phyloP scores from a whole-genome alignment of 345 rosid species.

The Eucalyptus rudis region DNA sequence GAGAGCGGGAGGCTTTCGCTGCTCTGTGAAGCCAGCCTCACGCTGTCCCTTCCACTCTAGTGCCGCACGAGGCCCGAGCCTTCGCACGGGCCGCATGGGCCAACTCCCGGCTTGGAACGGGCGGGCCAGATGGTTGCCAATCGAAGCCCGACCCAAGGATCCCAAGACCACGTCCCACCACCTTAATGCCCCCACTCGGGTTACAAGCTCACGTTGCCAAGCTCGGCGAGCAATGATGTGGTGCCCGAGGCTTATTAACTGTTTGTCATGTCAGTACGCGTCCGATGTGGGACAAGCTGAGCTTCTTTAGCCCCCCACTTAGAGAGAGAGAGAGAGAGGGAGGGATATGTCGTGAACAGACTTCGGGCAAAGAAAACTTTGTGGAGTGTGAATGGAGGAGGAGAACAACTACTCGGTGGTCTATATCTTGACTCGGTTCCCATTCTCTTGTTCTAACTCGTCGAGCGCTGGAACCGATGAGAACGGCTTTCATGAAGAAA shows the following conservation, averaged over 20 bases:
- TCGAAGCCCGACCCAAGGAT: not conserved
- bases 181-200: constrained; percentile 1
- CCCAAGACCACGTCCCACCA: not conserved
- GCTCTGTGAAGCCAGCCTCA: constrained; percentile 43
- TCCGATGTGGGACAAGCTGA: not conserved
- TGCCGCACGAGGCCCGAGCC: not conserved
- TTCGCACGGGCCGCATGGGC: not conserved
- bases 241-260: not conserved
- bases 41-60: constrained; percentile 16
- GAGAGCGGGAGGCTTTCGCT: constrained; percentile 21
- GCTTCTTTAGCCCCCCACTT: not conserved
- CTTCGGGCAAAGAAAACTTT: not conserved
- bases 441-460: not conserved
- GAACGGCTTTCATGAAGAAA: not conserved
- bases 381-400: not conserved
- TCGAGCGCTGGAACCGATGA: not conserved
- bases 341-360: not conserved
- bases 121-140: not conserved
- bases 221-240: not conserved
- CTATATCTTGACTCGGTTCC: not conserved
- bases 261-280: not conserved
- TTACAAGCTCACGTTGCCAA: constrained; percentile 4
- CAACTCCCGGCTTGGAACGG: constrained; percentile 24
- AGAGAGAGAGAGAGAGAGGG: not conserved
- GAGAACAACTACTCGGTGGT: not conserved